phyloP scores from a whole-genome alignment of 202 grass and related monocot species.

The Sporobolus alterniflorus region DNA sequence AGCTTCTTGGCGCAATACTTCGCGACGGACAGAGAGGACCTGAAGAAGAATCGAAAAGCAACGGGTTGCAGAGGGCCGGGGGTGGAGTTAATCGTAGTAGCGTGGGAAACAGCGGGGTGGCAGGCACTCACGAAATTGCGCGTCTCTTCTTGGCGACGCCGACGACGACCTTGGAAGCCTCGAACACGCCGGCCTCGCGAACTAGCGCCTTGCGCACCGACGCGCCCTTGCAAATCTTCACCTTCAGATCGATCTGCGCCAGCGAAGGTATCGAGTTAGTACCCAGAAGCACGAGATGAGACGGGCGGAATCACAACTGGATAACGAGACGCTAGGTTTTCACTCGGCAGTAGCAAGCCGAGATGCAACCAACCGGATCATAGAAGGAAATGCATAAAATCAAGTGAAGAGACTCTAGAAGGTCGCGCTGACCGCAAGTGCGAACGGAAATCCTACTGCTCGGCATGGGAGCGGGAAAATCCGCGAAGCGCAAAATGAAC shows the following conservation, averaged over 20 bases:
- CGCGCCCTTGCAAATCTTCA: conserved; percentile 93
- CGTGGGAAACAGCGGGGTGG: not conserved
- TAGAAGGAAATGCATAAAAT: conserved; percentile 10
- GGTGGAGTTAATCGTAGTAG: conserved; percentile 14
- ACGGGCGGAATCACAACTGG: not conserved
- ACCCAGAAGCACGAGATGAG: not conserved
- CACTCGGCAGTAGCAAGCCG: not conserved
- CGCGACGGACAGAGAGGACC: conserved; percentile 66
- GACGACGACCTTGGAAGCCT: conserved; percentile 75
- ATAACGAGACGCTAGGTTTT: not conserved
- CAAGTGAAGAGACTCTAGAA: not conserved
- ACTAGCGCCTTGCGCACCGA: conserved; percentile 79
- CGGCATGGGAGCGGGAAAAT: not conserved
- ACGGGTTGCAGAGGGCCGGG: conserved; percentile 21
- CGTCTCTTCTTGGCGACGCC: conserved; percentile 68
- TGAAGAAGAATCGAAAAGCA: conserved; percentile 31
- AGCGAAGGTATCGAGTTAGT: not conserved
- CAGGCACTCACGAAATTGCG: conserved; percentile 59
- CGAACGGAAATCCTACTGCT: not conserved
- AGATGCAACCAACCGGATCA: not conserved
- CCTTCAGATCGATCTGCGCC: conserved; percentile 85
- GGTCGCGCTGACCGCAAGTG: not conserved
- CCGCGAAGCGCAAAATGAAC: not conserved
- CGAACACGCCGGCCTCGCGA: conserved; percentile 66
- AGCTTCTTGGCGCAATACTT: conserved; percentile 96